Evolutionary conservation across 2,329 filamentous ascomycete species (phyloP), one percentile per base, ranked within the genome.

Genomic region (Gaeumannomyces sp.): DNA sequence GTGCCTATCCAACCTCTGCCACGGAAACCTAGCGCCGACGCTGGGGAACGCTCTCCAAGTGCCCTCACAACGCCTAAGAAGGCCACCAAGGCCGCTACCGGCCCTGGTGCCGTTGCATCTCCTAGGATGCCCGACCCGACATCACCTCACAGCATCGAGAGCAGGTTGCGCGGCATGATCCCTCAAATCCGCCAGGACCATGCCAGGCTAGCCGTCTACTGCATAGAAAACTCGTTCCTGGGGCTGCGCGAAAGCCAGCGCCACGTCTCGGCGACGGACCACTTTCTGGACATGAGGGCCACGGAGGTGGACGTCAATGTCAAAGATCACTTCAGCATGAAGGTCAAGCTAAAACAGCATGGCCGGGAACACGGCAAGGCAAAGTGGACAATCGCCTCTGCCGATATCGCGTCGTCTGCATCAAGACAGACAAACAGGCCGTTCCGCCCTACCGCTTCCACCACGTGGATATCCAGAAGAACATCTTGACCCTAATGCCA

Each of bases 381-480:
- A 82, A 80, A 68, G 77, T 77, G 68, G 80, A 82, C 64, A 77
- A 77, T 64, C 76, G 76, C 64, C 78, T 80, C 65, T 71, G 74
- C 63, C 74, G 77, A 29, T 78, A 79, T 66, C 68, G 71, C 3
- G 77, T 82, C 5, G 70, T 77, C n/a, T 75, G 78, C 68, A 79
- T 85, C 67, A 80, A 80, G 68, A 81, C 83, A 2, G 76, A 81
- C 64, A 79, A 78, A 67, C 77, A 81, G 27, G 76, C 79, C n/a
- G 84, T 85, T 11, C 85, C 85, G n/a, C 75, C 76, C 31, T 87
- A 87, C 70, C 77, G 81, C 35, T 86, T 85, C 68, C 85, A 87
- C 68, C 83, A 86, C 66, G 81, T 86, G 53, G 82, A 85, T 70
- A 85, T 87, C 63, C 79, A 77, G 70, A 85, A 83, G 71, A 87